Percentiles rank a stretch among this genome's conserved stretches.
These are phyloP conservation scores for Phallus indusiatus DNA, from an alignment of 768 basidiomycete genomes.

Conservation along the genomic window DNA sequence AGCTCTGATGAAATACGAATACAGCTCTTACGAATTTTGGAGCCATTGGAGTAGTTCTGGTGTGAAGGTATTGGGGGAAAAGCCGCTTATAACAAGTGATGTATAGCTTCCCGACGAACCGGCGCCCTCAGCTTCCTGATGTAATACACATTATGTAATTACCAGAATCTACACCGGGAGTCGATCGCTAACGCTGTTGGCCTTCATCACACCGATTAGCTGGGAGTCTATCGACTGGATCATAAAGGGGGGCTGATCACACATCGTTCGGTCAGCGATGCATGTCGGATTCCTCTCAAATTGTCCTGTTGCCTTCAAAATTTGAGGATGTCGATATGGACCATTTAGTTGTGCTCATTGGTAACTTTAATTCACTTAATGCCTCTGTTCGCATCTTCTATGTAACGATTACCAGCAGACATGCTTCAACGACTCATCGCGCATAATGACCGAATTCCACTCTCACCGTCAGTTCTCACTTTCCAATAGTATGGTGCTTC, in stretches of 20 bases:
- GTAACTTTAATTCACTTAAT: conserved; percentile 30
- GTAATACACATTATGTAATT: not conserved
- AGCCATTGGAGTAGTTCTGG: conserved; percentile 43
- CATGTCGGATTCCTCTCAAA: conserved; percentile 35
- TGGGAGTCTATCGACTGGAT: not conserved
- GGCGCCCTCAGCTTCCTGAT: not conserved
- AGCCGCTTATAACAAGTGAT: not conserved
- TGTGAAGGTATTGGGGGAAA: not conserved
- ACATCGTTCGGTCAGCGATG: not conserved
- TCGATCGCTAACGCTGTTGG: not conserved
- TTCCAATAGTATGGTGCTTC: conserved; percentile 2
- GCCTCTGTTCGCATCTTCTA: not conserved
- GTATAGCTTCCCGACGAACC: conserved; percentile 1
- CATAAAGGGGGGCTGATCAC: not conserved
- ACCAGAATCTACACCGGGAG: not conserved
- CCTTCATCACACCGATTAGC: not conserved
- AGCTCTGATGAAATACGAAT: conserved; percentile 3
- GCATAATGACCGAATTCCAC: conserved; percentile 93
- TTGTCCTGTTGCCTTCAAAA: conserved; percentile 69
- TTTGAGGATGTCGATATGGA: conserved; percentile 84
- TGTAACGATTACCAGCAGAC: conserved; percentile 47
- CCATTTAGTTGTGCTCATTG: conserved; percentile 79
- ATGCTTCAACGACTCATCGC: conserved; percentile 93
- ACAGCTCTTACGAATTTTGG: conserved; percentile 57
- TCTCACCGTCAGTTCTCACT: conserved; percentile 57